Percentiles rank a stretch among this genome's conserved stretches.
Conservation (phyloP, 2,329 filamentous ascomycete species). For the Pestalotiopsis sp. region DNA sequence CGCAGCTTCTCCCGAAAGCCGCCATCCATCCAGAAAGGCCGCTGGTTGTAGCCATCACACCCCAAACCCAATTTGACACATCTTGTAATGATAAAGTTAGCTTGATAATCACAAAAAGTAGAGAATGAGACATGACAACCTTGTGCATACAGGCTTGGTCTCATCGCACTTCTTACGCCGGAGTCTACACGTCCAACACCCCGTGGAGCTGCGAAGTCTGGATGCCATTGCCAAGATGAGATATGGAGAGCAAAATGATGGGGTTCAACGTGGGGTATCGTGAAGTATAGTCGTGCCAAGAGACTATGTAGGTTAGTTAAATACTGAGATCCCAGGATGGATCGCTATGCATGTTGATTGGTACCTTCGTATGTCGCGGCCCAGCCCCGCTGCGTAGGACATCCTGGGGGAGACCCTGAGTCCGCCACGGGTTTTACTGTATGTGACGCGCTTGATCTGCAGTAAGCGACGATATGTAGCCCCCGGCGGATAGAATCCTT, state of each 20-base stretch:
- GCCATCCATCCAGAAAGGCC: not conserved
- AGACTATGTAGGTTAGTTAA: not conserved
- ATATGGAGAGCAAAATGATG: not conserved
- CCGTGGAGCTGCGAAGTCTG: not conserved
- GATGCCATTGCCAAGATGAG: not conserved
- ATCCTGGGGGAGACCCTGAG: not conserved
- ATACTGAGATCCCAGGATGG: not conserved
- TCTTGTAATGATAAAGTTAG: not conserved
- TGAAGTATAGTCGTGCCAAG: not conserved
- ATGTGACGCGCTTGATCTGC: not conserved
- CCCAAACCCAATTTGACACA: not conserved
- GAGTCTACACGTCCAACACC: not conserved
- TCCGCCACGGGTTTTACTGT: not conserved
- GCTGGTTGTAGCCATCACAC: not conserved
- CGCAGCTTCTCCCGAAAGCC: not conserved
- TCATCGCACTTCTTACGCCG: not conserved
- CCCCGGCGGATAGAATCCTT: not conserved
- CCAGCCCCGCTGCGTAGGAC: not conserved
- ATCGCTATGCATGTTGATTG: not conserved
- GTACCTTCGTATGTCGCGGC: not conserved
- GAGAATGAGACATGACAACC: not conserved
- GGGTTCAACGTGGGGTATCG: not conserved
- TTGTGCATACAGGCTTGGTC: not conserved
- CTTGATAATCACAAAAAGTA: not conserved
- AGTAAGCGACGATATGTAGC: not conserved